Evolutionary conservation across 768 basidiomycete species (phyloP).

Genomic region (Auricularia heimuer): DNA sequence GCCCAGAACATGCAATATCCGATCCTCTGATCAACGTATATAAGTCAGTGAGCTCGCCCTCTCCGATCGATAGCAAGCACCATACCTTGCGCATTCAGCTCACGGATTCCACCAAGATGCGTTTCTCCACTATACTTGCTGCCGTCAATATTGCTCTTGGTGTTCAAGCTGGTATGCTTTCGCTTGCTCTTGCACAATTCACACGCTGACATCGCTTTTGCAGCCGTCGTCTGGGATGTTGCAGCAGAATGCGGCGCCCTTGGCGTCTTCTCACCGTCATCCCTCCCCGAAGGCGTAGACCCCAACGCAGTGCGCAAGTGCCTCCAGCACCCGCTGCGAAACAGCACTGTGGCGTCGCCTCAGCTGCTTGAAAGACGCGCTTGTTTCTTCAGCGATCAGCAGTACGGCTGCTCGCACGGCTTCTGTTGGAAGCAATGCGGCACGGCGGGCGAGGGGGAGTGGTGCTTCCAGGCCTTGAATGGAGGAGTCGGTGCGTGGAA

Average conservation of each 20-base stretch:
- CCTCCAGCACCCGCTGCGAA: not conserved
- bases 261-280: not conserved
- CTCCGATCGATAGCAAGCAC: too few species aligned
- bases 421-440: not conserved
- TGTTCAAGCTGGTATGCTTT: too few species aligned
- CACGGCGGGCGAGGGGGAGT: not conserved
- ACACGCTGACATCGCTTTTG: too few species aligned
- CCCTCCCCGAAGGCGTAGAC: not conserved
- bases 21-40: too few species aligned
- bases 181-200: too few species aligned
- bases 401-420: not conserved
- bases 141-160: too few species aligned
- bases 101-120: too few species aligned
- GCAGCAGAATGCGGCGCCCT: not conserved
- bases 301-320: not conserved
- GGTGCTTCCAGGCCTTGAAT: not conserved
- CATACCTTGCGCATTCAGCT: too few species aligned
- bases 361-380: not conserved
- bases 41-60: too few species aligned
- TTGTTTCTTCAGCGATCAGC: not conserved
- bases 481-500: not conserved
- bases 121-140: too few species aligned
- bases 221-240: too few species aligned
- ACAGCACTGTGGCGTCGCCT: not conserved
- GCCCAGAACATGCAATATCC: too few species aligned